Evolutionary conservation across 345 rosid species (phyloP).

Genomic region (Jatropha curcas): DNA sequence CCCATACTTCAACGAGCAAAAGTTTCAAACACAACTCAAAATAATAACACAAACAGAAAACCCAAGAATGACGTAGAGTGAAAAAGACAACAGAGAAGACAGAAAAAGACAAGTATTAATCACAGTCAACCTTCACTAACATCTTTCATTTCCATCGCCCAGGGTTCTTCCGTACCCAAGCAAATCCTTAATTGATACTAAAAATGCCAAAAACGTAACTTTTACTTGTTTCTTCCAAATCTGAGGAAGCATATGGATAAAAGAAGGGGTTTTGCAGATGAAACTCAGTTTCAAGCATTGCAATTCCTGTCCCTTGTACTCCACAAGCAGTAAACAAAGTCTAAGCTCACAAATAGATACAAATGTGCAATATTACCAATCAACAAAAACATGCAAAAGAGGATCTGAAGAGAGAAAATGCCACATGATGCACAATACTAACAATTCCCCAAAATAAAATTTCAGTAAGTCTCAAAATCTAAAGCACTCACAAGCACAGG

Average conservation of each 20-base stretch:
- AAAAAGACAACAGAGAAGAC: too few relatives aligned
- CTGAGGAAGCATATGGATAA: neutral
- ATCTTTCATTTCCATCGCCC: neutral
- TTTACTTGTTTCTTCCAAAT: neutral
- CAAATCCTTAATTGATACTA: too few relatives aligned
- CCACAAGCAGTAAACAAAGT: too few relatives aligned
- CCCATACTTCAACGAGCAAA: neutral
- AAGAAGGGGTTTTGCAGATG: too few relatives aligned
- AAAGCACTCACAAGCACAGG: neutral
- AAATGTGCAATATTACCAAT: neutral
- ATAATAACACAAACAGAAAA: too few relatives aligned
- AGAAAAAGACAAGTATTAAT: too few relatives aligned
- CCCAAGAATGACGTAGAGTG: too few relatives aligned
- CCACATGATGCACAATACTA: neutral
- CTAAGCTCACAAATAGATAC: neutral
- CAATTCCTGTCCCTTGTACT: too few relatives aligned
- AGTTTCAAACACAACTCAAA: too few relatives aligned
- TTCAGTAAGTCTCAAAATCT: neutral
- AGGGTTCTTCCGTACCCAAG: neutral
- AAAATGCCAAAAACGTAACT: neutral
- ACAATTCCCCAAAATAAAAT: neutral
- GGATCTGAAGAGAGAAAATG: neutral
- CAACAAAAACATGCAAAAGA: neutral
- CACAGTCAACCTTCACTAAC: too few relatives aligned
- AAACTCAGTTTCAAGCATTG: too few relatives aligned